phyloP scores from a whole-genome alignment of 2,329 filamentous ascomycete species.

The Rhynchosporium secalis region DNA sequence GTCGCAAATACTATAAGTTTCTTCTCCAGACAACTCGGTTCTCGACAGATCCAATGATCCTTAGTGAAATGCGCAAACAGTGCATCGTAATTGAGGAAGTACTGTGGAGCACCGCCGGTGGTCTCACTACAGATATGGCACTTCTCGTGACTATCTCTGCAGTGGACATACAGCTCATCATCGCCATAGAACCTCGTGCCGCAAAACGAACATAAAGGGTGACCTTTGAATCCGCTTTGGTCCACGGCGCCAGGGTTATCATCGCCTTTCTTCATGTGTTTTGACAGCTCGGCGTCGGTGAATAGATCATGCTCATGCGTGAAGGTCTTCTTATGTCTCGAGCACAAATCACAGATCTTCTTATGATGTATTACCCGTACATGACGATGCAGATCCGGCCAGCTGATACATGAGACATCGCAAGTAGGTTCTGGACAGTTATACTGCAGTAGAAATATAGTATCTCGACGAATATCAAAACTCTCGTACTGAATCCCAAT shows the following conservation, averaged over 20 bases:
- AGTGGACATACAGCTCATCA: conserved; percentile 92
- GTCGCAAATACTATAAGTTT: conserved; percentile 97
- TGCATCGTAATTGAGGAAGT: conserved; percentile 85
- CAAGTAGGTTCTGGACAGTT: conserved; percentile 89
- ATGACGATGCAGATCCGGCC: conserved; percentile 78
- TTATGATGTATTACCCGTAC: conserved; percentile 81
- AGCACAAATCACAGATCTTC: conserved; percentile 89
- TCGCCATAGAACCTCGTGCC: conserved; percentile 90
- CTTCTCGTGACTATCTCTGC: conserved; percentile 88
- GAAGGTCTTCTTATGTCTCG: conserved; percentile 95
- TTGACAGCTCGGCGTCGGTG: conserved; percentile 74
- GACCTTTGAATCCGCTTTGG: conserved; percentile 94
- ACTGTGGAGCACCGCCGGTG: conserved; percentile 63
- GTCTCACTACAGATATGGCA: conserved; percentile 87
- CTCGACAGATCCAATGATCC: conserved; percentile 82
- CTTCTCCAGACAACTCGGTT: conserved; percentile 89
- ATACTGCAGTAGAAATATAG: conserved; percentile 81
- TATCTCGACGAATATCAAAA: conserved; percentile 87
- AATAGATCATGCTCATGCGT: conserved; percentile 97
- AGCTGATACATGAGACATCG: conserved; percentile 80
- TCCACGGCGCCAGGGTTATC: conserved; percentile 86
- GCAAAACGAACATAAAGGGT: conserved; percentile 93
- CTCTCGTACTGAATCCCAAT: conserved; percentile 91
- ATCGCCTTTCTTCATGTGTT: conserved; percentile 88
- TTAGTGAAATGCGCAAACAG: conserved; percentile 84